Evolutionary conservation across 441 rosid species (phyloP).

Genomic region (Bruguiera hainesii): DNA sequence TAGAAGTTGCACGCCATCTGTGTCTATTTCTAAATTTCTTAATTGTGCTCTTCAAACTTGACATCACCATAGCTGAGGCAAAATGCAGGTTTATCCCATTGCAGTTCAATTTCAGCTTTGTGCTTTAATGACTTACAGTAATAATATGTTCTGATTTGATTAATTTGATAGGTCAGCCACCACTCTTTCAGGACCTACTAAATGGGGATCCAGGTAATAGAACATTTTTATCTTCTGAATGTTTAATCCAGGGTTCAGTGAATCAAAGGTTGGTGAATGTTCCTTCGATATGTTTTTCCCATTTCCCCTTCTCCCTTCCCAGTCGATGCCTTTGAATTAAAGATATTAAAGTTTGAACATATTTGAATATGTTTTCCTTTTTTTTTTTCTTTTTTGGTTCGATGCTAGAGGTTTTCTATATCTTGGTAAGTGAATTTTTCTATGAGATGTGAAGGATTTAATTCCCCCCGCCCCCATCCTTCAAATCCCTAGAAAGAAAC

Average conservation of each 20-base stretch:
- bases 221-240: background rate
- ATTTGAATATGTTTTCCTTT: too few relatives aligned
- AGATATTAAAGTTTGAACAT: too few relatives aligned
- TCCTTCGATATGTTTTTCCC: background rate
- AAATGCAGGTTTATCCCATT: background rate
- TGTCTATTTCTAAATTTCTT: too few relatives aligned
- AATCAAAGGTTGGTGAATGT: background rate
- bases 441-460: too few relatives aligned
- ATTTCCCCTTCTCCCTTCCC: background rate
- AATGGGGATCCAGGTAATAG: too few relatives aligned
- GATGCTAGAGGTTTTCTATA: too few relatives aligned
- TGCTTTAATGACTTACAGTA: background rate
- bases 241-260: background rate
- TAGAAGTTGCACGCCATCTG: background rate
- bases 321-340: background rate
- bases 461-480: too few relatives aligned
- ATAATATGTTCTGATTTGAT: background rate
- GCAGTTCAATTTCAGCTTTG: background rate
- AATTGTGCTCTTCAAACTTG: background rate
- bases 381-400: too few relatives aligned
- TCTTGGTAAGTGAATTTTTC: too few relatives aligned
- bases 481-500: too few relatives aligned
- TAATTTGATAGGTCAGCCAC: background rate
- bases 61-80: background rate
- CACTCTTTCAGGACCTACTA: background rate